Conservation (phyloP, 2,329 filamentous ascomycete genomes). For the Neonectria sp. region DNA sequence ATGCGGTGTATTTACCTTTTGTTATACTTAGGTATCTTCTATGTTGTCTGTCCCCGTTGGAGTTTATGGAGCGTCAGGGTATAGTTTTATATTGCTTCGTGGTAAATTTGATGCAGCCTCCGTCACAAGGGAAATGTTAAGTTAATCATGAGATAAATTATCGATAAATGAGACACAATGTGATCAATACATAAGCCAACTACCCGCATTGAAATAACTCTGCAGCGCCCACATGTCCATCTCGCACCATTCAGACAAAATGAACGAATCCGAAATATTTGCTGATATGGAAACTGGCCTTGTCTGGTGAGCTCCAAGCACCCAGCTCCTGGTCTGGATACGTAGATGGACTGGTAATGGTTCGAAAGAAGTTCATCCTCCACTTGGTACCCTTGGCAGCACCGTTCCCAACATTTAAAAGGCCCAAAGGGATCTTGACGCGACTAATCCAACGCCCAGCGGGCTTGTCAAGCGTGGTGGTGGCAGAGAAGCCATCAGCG, state of each 20-base stretch:
- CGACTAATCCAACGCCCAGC: constrained; percentile 58
- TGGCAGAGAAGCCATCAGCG: constrained; percentile 58
- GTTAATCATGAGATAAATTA: no score
- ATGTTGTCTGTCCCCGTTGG: no score
- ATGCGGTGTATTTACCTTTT: neutral
- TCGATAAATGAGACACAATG: neutral
- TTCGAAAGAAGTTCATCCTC: constrained; percentile 69
- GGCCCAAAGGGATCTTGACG: constrained; percentile 60
- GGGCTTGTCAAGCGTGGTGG: constrained; percentile 56
- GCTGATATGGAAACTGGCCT: constrained; percentile 65
- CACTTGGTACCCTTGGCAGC: constrained; percentile 60
- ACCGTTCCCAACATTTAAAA: constrained; percentile 65
- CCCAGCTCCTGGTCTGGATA: constrained; percentile 62
- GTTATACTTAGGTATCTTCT: neutral
- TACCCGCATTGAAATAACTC: neutral
- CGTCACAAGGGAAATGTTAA: fast-evolving
- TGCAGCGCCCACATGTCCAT: neutral
- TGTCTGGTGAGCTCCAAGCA: constrained; percentile 62
- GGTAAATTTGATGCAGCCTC: neutral
- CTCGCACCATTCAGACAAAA: constrained; percentile 50
- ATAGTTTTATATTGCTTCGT: neutral
- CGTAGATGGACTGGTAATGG: constrained; percentile 57
- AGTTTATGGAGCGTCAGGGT: neutral
- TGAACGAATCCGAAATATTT: constrained; percentile 60
- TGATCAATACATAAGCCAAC: neutral